Base-by-base conservation (phyloP, 345 rosid species). In the Anacardium occidentale region DNA sequence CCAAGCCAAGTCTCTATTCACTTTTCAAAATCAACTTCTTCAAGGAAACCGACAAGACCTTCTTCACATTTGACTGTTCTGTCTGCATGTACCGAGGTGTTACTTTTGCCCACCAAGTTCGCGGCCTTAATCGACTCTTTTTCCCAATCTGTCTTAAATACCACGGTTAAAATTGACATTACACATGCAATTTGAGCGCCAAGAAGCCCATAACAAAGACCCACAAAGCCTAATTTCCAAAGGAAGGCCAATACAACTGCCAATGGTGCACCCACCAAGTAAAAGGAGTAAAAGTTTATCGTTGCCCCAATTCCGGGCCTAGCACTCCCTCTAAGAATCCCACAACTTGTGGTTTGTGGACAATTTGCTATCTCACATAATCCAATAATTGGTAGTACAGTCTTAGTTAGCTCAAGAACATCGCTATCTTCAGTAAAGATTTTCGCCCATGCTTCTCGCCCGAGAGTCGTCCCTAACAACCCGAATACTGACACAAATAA, bases 291-390 rank as follows among this genome's bases (percentile, higher is more conserved):
- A 65, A 92, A 85, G 66, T 90, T 90, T 73, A 92, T 83, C 14
- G 77, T 85, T 3, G 92, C 97, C 4, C 90, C 96, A 42, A 83
- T 72, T 29, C 87, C 84, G 29, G 97, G 97, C 87, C 96, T 81
- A 5, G 97, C 97, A 58, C 90, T 83, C 51, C 97, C 97, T 80
- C 93, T 83, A 1, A 92, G 75, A 55, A 92, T 90, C 75, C 98
- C 98, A 52, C 97, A 92, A 51, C 98, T 81, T 29, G 97, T 88
- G 44, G 98, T 94, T 59, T 94, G 98, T 13, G 98, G 97, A 64
- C 93, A 92, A 72, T 94, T 94, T 51, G 90, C 97, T n/a, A 94
- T 82, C 85, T 94, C 98, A 72, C 97, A 94, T 14, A 93, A 24
- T 55, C 98, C 98, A 29, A 94, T 81, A 66, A 92, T 81, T n/a